Conservation (phyloP, 805 yeast genomes). For the Candida tibetensis region DNA sequence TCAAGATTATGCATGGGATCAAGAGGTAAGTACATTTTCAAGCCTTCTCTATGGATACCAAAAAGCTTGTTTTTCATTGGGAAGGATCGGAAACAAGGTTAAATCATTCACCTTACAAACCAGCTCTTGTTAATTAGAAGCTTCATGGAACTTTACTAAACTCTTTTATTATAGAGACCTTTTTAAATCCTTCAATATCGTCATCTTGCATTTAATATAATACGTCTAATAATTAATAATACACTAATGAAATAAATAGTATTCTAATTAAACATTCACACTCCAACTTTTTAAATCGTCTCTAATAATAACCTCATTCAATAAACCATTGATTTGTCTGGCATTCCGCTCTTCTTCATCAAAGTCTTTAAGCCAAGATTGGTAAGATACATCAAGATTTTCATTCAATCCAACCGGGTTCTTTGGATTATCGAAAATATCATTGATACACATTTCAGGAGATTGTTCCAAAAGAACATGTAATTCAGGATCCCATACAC, state of each 20-base stretch:
- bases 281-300: conserved; percentile 45
- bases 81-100: conserved; percentile 2
- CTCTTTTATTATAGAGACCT: no score
- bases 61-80: background rate
- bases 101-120: background rate
- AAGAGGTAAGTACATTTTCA: no score
- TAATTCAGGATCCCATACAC: conserved; percentile 58
- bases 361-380: conserved; percentile 7
- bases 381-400: conserved; percentile 11
- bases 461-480: conserved; percentile 48
- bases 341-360: conserved; percentile 20
- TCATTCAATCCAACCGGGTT: conserved; percentile 13
- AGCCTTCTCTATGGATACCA: background rate
- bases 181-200: no score
- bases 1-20: no score
- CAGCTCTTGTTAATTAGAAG: no score
- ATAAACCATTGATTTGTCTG: conserved; percentile 34
- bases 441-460: conserved; percentile 71
- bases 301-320: conserved; percentile 35
- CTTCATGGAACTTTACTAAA: no score
- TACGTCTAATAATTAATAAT: background rate
- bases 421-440: conserved; percentile 68
- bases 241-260: background rate
- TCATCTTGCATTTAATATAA: background rate
- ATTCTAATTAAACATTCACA: conserved; percentile 6